phyloP scores from a whole-genome alignment of 352 stramenopile genomes.

The Pythium phragmitis region DNA sequence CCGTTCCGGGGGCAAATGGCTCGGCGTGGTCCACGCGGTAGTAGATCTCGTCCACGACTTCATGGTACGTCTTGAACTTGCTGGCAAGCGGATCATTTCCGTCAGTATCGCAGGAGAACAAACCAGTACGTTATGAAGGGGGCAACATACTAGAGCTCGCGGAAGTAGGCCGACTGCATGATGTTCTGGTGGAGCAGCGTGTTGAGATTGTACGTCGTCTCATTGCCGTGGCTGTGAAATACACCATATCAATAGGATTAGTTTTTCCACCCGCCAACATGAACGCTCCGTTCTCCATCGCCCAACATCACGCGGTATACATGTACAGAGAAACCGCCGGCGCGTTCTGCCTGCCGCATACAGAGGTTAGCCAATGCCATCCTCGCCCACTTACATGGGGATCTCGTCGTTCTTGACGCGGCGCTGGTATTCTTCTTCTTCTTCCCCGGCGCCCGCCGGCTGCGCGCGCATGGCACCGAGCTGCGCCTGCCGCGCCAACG shows the following conservation, averaged over 20 bases:
- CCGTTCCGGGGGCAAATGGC: conserved; percentile 90
- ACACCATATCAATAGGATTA: neutral
- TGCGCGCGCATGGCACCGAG: conserved; percentile 42
- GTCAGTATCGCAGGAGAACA: neutral
- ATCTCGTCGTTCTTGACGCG: conserved; percentile 80
- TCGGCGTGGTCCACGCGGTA: conserved; percentile 88
- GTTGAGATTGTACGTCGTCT: conserved; percentile 96
- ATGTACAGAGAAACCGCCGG: neutral
- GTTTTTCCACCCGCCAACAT: neutral
- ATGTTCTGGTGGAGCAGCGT: conserved; percentile 95
- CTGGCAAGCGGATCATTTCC: conserved; percentile 18
- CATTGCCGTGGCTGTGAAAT: conserved; percentile 74
- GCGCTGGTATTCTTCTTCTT: conserved; percentile 40
- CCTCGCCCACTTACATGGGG: conserved; percentile 47
- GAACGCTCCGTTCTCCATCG: neutral
- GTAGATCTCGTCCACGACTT: conserved; percentile 95
- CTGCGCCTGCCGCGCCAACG: conserved; percentile 64
- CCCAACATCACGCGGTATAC: neutral
- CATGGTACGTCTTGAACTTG: conserved; percentile 93
- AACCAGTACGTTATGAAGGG: neutral
- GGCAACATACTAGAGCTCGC: conserved; percentile 83
- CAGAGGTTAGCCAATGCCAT: neutral
- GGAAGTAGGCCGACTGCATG: conserved; percentile 94
- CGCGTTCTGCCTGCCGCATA: neutral
- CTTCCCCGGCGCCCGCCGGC: conserved; percentile 31